Evolutionary conservation across 2,329 filamentous ascomycete species (phyloP).

Genomic region (Colletotrichum zoysiae): DNA sequence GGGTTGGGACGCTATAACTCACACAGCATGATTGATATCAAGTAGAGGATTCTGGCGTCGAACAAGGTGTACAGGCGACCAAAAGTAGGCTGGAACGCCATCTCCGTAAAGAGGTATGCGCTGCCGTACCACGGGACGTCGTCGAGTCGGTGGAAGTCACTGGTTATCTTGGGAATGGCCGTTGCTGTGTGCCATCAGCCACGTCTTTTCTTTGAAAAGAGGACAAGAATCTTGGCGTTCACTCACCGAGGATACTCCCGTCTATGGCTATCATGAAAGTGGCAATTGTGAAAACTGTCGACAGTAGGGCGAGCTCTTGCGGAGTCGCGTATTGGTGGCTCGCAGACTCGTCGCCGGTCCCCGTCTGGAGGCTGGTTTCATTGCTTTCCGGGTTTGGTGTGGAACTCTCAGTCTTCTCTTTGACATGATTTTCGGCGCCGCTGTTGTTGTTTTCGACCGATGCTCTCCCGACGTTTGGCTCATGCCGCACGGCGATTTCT

Average conservation of each 20-base stretch:
- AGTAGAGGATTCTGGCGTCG: slow-evolving; percentile 45
- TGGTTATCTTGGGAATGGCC: slow-evolving; percentile 63
- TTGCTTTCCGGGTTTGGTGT: background rate
- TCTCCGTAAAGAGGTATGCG: slow-evolving; percentile 53
- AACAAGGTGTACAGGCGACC: slow-evolving; percentile 7
- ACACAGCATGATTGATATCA: slow-evolving; percentile 48
- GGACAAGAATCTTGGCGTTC: too few species aligned
- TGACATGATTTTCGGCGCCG: too few species aligned
- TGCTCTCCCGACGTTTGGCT: too few species aligned
- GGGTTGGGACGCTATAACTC: slow-evolving; percentile 19
- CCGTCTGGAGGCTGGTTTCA: background rate
- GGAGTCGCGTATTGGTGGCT: background rate
- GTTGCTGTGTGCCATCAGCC: background rate
- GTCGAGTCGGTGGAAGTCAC: slow-evolving; percentile 61
- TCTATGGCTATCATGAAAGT: slow-evolving; percentile 18
- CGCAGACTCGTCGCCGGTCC: background rate
- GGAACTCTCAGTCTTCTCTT: background rate
- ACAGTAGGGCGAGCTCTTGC: slow-evolving; percentile 3
- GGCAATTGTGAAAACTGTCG: slow-evolving; percentile 3
- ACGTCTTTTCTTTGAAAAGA: too few species aligned
- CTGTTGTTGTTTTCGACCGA: background rate
- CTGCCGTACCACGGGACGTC: slow-evolving; percentile 70
- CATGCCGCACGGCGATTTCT: background rate
- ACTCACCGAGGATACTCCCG: slow-evolving; percentile 8
- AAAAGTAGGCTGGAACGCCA: slow-evolving; percentile 7